Evolutionary conservation across 2,329 filamentous ascomycete genomes (phyloP), one percentile per base, ranked within the genome.

Genomic region (Leptodontidium sp.): DNA sequence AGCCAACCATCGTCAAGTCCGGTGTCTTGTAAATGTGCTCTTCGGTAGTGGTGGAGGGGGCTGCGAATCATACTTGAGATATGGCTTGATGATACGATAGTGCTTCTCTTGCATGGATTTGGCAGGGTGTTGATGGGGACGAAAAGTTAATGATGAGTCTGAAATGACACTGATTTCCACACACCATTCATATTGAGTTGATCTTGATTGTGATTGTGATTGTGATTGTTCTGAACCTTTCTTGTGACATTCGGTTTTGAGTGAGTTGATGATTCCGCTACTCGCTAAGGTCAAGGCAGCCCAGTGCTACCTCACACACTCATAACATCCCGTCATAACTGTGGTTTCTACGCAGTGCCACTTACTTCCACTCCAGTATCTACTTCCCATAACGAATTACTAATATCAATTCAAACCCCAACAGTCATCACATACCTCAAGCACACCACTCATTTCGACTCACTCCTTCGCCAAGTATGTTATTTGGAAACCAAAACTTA

Each of bases 1-100:
- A 84, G 78, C 86, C 88, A 72, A 87, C 84, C 78, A 91, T 91
- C 73, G 81, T 85, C 75, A 78, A 83, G 71, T 82, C 79, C 75
- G 88, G 88, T 76, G 78, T 81, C 75, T 74, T 82, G 77, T 86
- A 86, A 82, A 69, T 70, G 40, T 53, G 62, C 35, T 29, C 43
- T 65, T 58, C 32, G 24, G 24, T 45, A 35, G 32, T 63, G n/a
- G 61, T 24, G 38, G 47, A 32, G 53, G 61, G 47, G 32, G 61
- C 58, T 66, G 59, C 67, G 43, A 57, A 57, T 63, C 65, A 65
- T 58, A 65, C 63, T 65, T 15, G 63, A 58, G 63, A 65, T 47
- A 49, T 58, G 49, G 62, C 49, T 50, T 58, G 40, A 24, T 47
- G 63, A 65, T 65, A 57, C 63, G 52, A 65, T 58, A 65, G 52